Evolutionary conservation across 1,284 basidiomycete genomes (phyloP).

Genomic region (Trametes versicolor): DNA sequence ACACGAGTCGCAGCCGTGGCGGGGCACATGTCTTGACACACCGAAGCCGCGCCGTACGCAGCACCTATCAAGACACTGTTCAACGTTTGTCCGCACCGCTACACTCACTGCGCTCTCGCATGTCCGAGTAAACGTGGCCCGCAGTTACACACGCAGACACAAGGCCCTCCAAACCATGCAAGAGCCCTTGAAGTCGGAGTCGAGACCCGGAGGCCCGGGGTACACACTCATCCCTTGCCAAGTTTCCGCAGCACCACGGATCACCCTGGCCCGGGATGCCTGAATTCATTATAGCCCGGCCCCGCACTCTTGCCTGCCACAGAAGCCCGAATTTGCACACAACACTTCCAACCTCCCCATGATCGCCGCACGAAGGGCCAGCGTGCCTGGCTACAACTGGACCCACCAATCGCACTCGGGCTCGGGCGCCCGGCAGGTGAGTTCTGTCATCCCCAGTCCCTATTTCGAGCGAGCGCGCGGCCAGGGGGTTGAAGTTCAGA

Average conservation of each 20-base stretch:
- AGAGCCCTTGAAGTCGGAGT: too few relatives aligned
- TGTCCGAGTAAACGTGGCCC: too few relatives aligned
- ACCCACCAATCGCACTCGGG: neutral
- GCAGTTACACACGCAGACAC: too few relatives aligned
- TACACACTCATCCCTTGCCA: too few relatives aligned
- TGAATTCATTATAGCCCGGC: neutral
- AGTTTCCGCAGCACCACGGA: neutral
- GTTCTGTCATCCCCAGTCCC: neutral
- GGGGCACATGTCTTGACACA: too few relatives aligned
- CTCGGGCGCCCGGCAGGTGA: neutral
- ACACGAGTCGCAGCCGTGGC: too few relatives aligned
- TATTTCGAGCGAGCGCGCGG: neutral
- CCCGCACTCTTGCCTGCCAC: neutral
- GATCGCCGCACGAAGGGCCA: neutral
- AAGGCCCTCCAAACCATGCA: too few relatives aligned
- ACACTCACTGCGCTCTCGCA: too few relatives aligned
- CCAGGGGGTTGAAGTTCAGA: neutral
- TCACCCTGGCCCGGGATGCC: neutral
- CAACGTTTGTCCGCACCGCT: too few relatives aligned
- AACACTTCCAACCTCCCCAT: neutral
- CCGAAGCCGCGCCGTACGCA: too few relatives aligned
- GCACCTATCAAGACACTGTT: too few relatives aligned
- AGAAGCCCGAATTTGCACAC: neutral
- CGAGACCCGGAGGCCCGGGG: too few relatives aligned
- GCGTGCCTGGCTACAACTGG: constrained; percentile 4